Base-by-base conservation (phyloP, 2,329 filamentous ascomycete genomes). In the Colletotrichum sp. region DNA sequence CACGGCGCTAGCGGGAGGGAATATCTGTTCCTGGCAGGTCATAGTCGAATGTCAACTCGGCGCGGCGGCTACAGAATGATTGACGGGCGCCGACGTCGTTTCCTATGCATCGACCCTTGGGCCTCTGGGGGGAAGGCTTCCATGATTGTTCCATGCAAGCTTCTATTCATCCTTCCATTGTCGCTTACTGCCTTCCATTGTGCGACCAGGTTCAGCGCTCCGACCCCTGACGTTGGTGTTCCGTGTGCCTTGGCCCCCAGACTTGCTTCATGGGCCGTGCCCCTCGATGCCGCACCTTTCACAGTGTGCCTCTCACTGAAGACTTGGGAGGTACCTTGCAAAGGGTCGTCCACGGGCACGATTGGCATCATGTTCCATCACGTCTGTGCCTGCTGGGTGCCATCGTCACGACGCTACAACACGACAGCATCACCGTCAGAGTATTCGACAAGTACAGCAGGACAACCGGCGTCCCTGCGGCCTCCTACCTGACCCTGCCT, bases 141-240 rank as follows among this genome's bases (percentile, higher is more conserved):
- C 48, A 73, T 48, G 57, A 73, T 52, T 73, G 59, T 75, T 75
- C 73, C 64, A 75, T 75, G 70, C 73, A 59, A 24, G 64, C 59
- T 64, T 72, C 71, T 34, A 66, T 55, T 63, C 57, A 71, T 71
- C 60, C 21, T 71, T 67, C 48, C 24, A 60, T 39, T 63, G 57
- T 60, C 26, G 57, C 65, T 71, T 71, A 28, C 15, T 28, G 57
- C 65, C 66, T 71, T 26, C 15, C 21, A 60, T 55, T 66, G 28
- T 57, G 64, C 28, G 21, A 32, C 59, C n/a, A 26, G 30, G 48
- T 61, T 69, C 48, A n/a, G 43, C 24, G 32, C 21, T 18, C 24
- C 16, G 12, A 24, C 68, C 26, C 26, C n/a, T 66, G 59, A 21
- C 65, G 66, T 64, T 57, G 26, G 26, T 66, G 60, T 74, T 59